These are phyloP conservation scores for Grosmannia huntii DNA, from an alignment of 2,329 filamentous ascomycete species.

Conservation along the genomic window DNA sequence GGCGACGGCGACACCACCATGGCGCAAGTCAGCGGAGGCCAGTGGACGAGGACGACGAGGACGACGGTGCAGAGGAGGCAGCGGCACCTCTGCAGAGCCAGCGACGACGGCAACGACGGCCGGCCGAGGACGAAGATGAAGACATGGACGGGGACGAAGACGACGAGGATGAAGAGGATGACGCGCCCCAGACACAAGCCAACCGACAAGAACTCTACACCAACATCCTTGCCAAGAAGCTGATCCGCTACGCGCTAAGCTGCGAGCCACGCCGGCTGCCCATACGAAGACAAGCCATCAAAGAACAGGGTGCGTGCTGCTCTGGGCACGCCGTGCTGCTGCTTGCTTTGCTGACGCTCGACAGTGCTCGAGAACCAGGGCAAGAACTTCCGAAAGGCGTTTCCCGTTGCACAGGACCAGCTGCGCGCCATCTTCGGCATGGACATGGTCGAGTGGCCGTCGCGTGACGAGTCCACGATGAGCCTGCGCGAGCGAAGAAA, in stretches of 20 bases:
- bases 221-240: conserved; percentile 46
- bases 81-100: background rate
- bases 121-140: background rate
- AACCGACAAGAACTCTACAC: conserved; percentile 24
- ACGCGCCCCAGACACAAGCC: conserved; percentile 2
- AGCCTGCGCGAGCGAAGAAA: conserved; percentile 54
- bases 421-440: conserved; percentile 74
- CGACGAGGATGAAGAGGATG: background rate
- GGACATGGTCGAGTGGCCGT: conserved; percentile 74
- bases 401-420: conserved; percentile 61
- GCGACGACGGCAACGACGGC: background rate
- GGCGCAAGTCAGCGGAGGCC: background rate
- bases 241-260: conserved; percentile 55
- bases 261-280: conserved; percentile 50
- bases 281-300: conserved; percentile 49
- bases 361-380: conserved; percentile 58
- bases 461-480: conserved; percentile 67
- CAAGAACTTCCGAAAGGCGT: conserved; percentile 63
- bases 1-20: background rate
- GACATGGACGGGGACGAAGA: background rate
- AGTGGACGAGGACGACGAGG: background rate
- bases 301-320: conserved; percentile 40
- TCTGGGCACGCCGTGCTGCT: background rate
- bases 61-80: background rate
- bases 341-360: background rate